Evolutionary conservation across 1,139 yeast genomes (phyloP).

Genomic region (Blastobotrys aristatus): DNA sequence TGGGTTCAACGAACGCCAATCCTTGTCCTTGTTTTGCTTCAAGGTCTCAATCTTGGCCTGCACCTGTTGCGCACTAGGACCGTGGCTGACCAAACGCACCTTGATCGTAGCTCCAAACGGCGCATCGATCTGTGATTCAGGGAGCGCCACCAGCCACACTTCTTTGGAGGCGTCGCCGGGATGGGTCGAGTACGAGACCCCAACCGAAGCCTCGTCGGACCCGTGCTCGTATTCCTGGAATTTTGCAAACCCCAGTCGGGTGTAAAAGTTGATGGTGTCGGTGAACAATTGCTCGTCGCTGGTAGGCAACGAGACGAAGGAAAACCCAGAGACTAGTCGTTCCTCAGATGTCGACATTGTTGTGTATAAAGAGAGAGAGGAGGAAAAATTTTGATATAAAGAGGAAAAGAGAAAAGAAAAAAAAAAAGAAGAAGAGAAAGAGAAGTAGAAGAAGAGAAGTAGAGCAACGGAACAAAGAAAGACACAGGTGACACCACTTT

Average conservation of each 20-base stretch:
- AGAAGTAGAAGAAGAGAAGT: not conserved
- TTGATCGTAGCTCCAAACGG: constrained; percentile 31
- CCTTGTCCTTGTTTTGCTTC: constrained; percentile 24
- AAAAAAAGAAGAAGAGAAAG: not conserved
- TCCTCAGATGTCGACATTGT: too few relatives aligned
- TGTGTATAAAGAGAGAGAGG: not conserved
- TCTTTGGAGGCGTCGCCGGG: constrained; percentile 26
- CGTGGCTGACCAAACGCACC: constrained; percentile 28
- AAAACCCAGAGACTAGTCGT: constrained; percentile 28
- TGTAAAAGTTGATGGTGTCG: constrained; percentile 49
- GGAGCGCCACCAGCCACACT: constrained; percentile 30
- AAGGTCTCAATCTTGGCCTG: constrained; percentile 15
- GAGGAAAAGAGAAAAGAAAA: not conserved
- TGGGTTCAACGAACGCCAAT: constrained; percentile 37
- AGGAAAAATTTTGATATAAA: not conserved
- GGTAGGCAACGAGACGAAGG: constrained; percentile 57
- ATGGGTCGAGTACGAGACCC: constrained; percentile 28
- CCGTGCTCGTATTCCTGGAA: constrained; percentile 40
- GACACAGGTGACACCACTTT: constrained; percentile 1
- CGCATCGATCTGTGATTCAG: constrained; percentile 18
- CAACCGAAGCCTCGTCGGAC: constrained; percentile 25
- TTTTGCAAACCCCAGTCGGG: constrained; percentile 52
- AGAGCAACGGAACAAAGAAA: not conserved
- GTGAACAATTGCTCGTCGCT: constrained; percentile 43
- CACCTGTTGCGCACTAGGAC: constrained; percentile 23